Conservation (phyloP, 345 rosid species). For the Kandelia obovata region DNA sequence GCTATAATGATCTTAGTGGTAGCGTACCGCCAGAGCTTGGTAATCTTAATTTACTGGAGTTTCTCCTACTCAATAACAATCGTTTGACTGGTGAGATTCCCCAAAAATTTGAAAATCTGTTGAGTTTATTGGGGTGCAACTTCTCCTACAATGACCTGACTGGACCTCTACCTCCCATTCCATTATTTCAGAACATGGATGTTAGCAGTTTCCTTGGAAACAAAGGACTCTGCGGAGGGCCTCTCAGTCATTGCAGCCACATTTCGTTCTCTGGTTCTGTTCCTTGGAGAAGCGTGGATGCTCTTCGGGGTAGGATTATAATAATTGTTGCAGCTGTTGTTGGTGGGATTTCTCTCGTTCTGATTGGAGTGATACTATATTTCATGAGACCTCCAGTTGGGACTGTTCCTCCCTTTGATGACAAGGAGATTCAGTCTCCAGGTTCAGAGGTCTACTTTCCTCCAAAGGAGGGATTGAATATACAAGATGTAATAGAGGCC, state of each 20-base stretch:
- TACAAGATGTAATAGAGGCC: constrained; percentile 64
- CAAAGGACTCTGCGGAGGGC: constrained; percentile 46
- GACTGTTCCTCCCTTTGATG: constrained; percentile 44
- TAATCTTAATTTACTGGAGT: constrained; percentile 66
- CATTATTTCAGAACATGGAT: constrained; percentile 62
- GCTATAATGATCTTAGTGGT: constrained; percentile 67
- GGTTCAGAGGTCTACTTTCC: constrained; percentile 62
- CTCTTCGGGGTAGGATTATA: constrained; percentile 40
- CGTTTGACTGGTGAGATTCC: constrained; percentile 72
- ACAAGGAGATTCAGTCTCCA: constrained; percentile 35
- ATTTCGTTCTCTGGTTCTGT: constrained; percentile 11
- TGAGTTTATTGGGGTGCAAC: constrained; percentile 74
- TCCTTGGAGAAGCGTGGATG: constrained; percentile 20
- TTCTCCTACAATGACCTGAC: constrained; percentile 69
- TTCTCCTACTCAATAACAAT: constrained; percentile 68
- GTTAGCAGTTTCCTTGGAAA: constrained; percentile 67
- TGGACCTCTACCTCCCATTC: constrained; percentile 57
- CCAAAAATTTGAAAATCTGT: constrained; percentile 53
- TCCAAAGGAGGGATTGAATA: constrained; percentile 61
- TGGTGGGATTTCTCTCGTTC: constrained; percentile 48
- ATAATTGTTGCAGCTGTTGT: constrained; percentile 43
- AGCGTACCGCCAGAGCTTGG: constrained; percentile 63
- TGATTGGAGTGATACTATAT: constrained; percentile 45
- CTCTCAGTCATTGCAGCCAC: constrained; percentile 34
- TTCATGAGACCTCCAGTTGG: constrained; percentile 44